Percentiles rank a stretch among this genome's conserved stretches.
phyloP scores from a whole-genome alignment of 2,329 filamentous ascomycete species.

The Corniculantispora saksenae region DNA sequence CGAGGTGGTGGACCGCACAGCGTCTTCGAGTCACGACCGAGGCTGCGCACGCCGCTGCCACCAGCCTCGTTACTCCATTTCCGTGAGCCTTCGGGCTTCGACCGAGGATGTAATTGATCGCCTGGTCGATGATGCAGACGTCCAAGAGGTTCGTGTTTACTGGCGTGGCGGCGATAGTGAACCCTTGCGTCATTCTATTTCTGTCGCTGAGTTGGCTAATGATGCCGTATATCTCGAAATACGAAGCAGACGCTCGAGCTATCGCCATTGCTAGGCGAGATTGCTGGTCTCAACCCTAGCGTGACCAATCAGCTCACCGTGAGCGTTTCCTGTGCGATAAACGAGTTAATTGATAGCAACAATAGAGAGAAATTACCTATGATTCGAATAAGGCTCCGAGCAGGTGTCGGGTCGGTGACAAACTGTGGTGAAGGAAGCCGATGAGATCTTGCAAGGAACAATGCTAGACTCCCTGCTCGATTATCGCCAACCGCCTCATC shows the following conservation, averaged over 20 bases:
- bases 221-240: not conserved
- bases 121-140: not conserved
- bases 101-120: constrained; percentile 2
- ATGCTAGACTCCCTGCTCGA: not conserved
- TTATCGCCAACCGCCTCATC: not conserved
- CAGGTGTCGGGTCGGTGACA: not conserved
- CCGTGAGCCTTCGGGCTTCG: not conserved
- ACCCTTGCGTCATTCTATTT: not conserved
- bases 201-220: not conserved
- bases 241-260: not conserved
- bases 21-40: not conserved
- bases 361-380: not conserved
- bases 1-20: not conserved
- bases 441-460: not conserved
- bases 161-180: not conserved
- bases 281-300: not conserved
- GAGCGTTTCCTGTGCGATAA: not conserved
- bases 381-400: not conserved
- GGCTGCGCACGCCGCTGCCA: not conserved
- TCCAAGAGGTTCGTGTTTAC: not conserved
- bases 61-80: not conserved
- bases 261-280: not conserved
- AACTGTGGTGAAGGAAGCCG: not conserved
- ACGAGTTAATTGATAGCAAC: not conserved
- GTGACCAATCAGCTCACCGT: not conserved